Evolutionary conservation across 768 basidiomycete genomes (phyloP).

Genomic region (Calvatia gigantea): DNA sequence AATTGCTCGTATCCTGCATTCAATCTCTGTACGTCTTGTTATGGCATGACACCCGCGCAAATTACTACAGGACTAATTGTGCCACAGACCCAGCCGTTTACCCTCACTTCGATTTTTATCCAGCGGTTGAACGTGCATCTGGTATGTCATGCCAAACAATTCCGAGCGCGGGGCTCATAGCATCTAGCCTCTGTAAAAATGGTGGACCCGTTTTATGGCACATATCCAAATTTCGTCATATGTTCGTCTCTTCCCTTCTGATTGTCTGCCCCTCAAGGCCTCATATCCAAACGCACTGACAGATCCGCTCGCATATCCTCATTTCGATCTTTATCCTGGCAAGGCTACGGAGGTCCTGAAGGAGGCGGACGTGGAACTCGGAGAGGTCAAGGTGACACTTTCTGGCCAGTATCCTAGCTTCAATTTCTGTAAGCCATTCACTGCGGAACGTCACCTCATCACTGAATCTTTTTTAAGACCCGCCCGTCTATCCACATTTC

Average conservation of each 20-base stretch:
- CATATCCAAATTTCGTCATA: slow-evolving; percentile 6
- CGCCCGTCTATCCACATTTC: slow-evolving; percentile 27
- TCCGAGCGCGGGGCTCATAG: not conserved
- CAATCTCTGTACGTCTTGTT: slow-evolving; percentile 8
- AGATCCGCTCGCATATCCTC: slow-evolving; percentile 36
- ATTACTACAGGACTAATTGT: not conserved
- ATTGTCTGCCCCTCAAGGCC: not conserved
- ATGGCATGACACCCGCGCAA: not conserved
- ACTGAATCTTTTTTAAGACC: slow-evolving; percentile 25
- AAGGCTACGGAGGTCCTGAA: not conserved
- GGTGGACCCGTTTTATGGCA: not conserved
- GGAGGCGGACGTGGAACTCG: not conserved
- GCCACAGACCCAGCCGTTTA: slow-evolving; percentile 28
- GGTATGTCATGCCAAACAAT: not conserved
- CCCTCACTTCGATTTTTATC: slow-evolving; percentile 32
- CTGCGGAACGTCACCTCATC: not conserved
- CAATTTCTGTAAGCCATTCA: slow-evolving; percentile 31
- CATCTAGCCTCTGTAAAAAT: not conserved
- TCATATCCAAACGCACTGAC: slow-evolving; percentile 1
- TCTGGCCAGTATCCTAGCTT: slow-evolving; percentile 29
- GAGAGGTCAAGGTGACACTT: not conserved
- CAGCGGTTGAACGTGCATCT: slow-evolving; percentile 3
- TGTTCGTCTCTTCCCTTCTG: slow-evolving; percentile 1
- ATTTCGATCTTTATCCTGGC: slow-evolving; percentile 20
- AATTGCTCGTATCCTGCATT: slow-evolving; percentile 2